Evolutionary conservation across 257 asterid species (phyloP), one percentile per base, ranked within the genome.

Genomic region (Solanum peruvianum): DNA sequence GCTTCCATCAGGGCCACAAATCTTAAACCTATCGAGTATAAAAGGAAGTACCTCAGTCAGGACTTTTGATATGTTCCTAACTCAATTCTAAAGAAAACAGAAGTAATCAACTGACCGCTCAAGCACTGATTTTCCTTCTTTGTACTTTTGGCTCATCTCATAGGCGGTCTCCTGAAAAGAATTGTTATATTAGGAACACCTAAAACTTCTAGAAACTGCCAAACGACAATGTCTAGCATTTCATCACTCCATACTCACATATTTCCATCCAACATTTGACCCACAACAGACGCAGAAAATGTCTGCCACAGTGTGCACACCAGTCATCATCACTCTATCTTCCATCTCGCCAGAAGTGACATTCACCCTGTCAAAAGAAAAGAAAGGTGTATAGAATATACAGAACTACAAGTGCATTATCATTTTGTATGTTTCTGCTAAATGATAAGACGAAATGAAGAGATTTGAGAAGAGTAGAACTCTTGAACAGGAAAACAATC

Each of bases 211-310:
- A 33, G 27, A 49, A 12, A 67, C 70, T 45, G 52, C 49, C 64
- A 18, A 70, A 27, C 37, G 33, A 35, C 7, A 44, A 25, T 25
- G 14, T 42, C 15, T 25, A 8, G 11, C 85, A 80, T 80, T 49
- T 47, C 5, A 49, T 21, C 85, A 45, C 11, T 45, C 27, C 14
- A 88, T 82, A 78, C 96, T 92, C 91, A 95, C 98, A 47, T 95
- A 95, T 93, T 91, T 95, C 98, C 98, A 95, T 89, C 98, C 98
- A 71, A 95, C 93, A 69, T 86, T 88, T 27, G 96, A 94, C 67
- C 97, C 95, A 88, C 98, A 95, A 42, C 87, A 88, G 85, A 92
- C 94, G 27, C 98, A 95, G 93, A 92, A 95, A 71, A 93, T 87
- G 89, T 95, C 96, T 0, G 87, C 95, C 6, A 94, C 98, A 41